Conservation (phyloP, 2,329 filamentous ascomycete species). For the Lachnellula hyalina region DNA sequence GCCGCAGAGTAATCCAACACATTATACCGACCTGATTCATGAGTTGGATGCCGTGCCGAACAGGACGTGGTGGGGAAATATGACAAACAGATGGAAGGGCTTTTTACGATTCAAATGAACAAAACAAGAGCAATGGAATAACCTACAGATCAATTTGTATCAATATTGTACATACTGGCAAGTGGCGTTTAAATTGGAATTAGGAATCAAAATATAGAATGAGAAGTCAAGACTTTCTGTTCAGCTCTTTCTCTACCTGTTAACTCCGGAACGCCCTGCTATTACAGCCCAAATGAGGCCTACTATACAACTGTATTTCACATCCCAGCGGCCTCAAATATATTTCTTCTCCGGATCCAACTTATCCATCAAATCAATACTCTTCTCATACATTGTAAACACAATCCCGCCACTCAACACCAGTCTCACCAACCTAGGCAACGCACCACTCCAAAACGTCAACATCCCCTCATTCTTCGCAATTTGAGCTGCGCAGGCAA, state of each 20-base stretch:
- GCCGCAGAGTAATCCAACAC: constrained; percentile 58
- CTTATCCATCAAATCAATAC: constrained; percentile 77
- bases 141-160: constrained; percentile 3
- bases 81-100: constrained; percentile 52
- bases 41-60: constrained; percentile 60
- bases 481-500: constrained; percentile 76
- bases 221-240: constrained; percentile 1
- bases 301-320: constrained; percentile 1
- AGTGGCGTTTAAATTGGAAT: constrained; percentile 4
- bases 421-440: constrained; percentile 77
- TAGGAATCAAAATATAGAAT: not conserved
- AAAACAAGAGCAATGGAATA: not conserved
- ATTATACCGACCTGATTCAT: constrained; percentile 55
- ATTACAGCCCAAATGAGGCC: not conserved
- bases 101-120: constrained; percentile 51
- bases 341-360: constrained; percentile 81
- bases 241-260: constrained; percentile 5
- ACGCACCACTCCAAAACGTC: constrained; percentile 90
- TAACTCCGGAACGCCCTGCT: constrained; percentile 18
- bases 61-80: constrained; percentile 46
- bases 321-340: constrained; percentile 44
- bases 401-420: constrained; percentile 94
- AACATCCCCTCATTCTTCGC: constrained; percentile 83
- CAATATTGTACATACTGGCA: not conserved
- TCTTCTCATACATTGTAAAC: constrained; percentile 98